These are phyloP conservation scores for Solanum neorickii DNA, from an alignment of 257 asterid species.

Conservation along the genomic window DNA sequence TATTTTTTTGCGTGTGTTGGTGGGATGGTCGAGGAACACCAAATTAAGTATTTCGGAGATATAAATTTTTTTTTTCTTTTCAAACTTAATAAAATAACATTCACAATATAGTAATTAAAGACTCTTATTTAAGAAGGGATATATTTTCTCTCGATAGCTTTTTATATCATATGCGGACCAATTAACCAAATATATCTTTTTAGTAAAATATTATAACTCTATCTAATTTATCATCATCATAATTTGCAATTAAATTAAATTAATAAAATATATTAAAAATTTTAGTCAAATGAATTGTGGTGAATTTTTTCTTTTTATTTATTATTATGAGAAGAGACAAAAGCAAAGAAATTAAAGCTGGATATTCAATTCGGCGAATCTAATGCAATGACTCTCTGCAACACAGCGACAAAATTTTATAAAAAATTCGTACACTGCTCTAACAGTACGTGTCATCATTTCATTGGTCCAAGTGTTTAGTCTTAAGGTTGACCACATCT, in stretches of 20 bases:
- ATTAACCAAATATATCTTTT: too few relatives aligned
- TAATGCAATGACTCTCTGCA: not conserved
- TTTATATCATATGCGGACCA: not conserved
- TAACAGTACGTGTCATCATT: not conserved
- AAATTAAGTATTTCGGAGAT: too few relatives aligned
- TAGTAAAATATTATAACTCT: too few relatives aligned
- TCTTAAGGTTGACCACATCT: not conserved
- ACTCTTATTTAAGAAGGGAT: too few relatives aligned
- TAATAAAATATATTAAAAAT: too few relatives aligned
- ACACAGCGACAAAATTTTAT: not conserved
- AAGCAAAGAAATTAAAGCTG: not conserved
- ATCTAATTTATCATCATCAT: not conserved
- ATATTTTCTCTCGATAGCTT: not conserved
- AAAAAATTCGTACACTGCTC: slow-evolving; percentile 2
- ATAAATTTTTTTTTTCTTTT: too few relatives aligned
- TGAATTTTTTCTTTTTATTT: too few relatives aligned
- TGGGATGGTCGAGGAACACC: not conserved
- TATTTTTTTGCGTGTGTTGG: not conserved
- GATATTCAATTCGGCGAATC: not conserved
- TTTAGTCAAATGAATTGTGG: not conserved
- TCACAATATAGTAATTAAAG: too few relatives aligned
- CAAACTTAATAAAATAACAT: too few relatives aligned
- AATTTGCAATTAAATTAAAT: too few relatives aligned
- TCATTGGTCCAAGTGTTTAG: not conserved
- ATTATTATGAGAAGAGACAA: not conserved